These are phyloP conservation scores for Tuber borchii DNA, from an alignment of 495 filamentous ascomycete species.

Conservation along the genomic window DNA sequence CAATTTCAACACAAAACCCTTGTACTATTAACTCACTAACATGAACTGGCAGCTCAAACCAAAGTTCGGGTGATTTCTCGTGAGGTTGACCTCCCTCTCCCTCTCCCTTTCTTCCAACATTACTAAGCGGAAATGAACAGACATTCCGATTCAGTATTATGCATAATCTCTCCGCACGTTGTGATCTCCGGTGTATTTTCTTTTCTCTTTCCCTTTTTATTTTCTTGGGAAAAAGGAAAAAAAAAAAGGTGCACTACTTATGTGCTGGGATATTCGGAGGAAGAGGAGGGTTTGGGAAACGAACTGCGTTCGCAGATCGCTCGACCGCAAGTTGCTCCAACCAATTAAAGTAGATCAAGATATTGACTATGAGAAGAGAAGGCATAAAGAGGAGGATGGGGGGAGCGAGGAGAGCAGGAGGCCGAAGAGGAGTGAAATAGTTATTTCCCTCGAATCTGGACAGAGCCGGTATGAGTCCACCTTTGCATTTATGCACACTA, in stretches of 20 bases:
- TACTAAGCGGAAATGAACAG: neutral
- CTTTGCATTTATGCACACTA: neutral
- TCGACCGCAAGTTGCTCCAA: neutral
- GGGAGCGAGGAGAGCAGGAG: neutral
- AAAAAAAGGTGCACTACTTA: neutral
- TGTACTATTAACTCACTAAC: neutral
- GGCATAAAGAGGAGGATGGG: neutral
- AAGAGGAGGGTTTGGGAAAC: neutral
- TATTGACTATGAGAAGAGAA: neutral
- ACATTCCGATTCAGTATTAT: slow-evolving; percentile 1
- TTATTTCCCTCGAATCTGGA: slow-evolving; percentile 6
- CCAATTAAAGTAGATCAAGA: neutral
- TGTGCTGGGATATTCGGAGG: neutral
- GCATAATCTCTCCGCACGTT: neutral
- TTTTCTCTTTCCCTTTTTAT: neutral
- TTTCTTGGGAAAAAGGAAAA: neutral
- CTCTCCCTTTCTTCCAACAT: neutral
- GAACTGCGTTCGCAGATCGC: neutral
- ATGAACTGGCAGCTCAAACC: neutral
- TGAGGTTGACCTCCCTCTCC: neutral
- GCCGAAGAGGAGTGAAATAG: neutral
- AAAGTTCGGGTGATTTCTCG: neutral
- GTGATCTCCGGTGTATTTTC: slow-evolving; percentile 1
- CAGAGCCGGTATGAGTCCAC: neutral
- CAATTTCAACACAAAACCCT: neutral